A percentile compares a stretch with the other conserved stretches of the same genome.
Evolutionary conservation across 768 basidiomycete genomes (phyloP).

Genomic region (Auricularia cornea): DNA sequence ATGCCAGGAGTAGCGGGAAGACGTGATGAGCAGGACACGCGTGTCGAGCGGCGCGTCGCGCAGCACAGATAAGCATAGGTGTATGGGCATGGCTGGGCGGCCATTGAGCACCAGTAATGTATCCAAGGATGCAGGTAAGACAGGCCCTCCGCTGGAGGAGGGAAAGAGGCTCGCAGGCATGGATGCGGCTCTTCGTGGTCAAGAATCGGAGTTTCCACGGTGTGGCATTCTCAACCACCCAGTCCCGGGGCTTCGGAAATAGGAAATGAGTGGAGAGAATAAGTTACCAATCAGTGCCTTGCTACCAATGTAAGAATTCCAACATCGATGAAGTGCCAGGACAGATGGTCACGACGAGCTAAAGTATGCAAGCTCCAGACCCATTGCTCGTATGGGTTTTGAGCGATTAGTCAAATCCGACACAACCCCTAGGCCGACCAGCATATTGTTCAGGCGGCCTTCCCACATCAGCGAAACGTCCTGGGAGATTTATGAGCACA

Average conservation of each 20-base stretch:
- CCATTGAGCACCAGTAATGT: not conserved
- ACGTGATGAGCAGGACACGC: not conserved
- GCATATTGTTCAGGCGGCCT: slow-evolving; percentile 79
- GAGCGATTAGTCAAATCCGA: slow-evolving; percentile 79
- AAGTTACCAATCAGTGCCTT: too few species aligned
- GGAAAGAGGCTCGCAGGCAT: not conserved
- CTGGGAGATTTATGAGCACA: slow-evolving; percentile 32
- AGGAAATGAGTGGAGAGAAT: too few species aligned
- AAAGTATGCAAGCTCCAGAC: slow-evolving; percentile 91
- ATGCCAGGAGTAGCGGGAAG: not conserved
- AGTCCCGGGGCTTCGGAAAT: too few species aligned
- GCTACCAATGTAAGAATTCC: too few species aligned
- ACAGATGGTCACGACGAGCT: slow-evolving; percentile 40
- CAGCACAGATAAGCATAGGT: not conserved
- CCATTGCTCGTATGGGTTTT: slow-evolving; percentile 82
- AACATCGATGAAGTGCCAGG: not conserved
- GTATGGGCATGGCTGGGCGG: not conserved
- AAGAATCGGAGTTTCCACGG: too few species aligned
- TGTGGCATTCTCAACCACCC: too few species aligned
- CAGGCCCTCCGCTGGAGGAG: not conserved
- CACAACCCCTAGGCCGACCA: slow-evolving; percentile 85
- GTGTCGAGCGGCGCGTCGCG: not conserved
- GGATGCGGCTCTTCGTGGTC: too few species aligned
- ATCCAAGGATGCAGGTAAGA: not conserved
- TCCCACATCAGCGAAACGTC: slow-evolving; percentile 91